Base-by-base conservation (phyloP, 768 basidiomycete genomes). In the Gyrodon lividus region DNA sequence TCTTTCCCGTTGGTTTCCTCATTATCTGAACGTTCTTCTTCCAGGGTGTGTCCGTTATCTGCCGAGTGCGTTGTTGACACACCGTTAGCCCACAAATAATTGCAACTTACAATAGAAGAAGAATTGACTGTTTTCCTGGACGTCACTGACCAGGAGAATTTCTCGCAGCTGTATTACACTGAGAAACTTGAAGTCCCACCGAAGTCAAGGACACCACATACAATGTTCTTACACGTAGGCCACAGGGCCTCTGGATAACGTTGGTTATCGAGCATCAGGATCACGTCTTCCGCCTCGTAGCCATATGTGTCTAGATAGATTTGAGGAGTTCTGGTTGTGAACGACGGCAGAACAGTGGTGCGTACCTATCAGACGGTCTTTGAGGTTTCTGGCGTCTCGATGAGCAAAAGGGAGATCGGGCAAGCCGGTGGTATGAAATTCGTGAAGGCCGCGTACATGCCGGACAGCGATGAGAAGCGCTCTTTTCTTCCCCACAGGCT, bases 81-180 rank as follows among this genome's bases (percentile, higher is more conserved):
- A 6, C 6, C 16, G 30, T 22, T 24, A 13, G 20, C 8, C 14
- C 6, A n/a, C 10, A 4, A 30, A 24, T 3, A 0, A 12, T 13
- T 22, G 16, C 1, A 10, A 23, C 76, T 33, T 54, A 83, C 82
- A 84, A 37, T 81, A 81, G 57, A 84, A 81, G 46, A 81, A 74
- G 55, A 80, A 77, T 2, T 66, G 73, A 46, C 80, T 79, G 0
- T 76, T 74, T 1, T 74, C 65, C 16, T 66, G 57, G 4, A 76
- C 73, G 30, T 70, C 74, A 4, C 61, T 54, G 0, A 78, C 76
- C 6, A 84, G 63, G 6, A 63, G 64, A 5, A 83, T 78, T 34
- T 75, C 72, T 4, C 52, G 59, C 12, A 79, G 46, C 80, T 80
- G 47, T 30, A 34, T 8, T 34, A 20, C 26, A 17, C 17, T 31